Evolutionary conservation across 768 basidiomycete species (phyloP), one percentile per base, ranked within the genome.

Genomic region (Termitomyces sp.): DNA sequence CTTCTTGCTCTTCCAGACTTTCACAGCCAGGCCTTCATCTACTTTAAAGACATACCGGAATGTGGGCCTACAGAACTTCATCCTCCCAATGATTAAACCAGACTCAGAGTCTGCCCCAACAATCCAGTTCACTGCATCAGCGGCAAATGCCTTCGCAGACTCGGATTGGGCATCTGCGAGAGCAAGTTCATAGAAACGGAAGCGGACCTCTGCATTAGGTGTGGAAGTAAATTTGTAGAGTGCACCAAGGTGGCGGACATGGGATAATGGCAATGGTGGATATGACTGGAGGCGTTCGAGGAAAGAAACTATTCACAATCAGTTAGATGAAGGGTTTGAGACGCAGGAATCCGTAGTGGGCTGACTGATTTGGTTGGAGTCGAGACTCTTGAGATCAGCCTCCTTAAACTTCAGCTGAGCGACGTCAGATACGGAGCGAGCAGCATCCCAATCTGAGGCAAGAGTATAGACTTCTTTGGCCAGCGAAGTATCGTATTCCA

Each of bases 1-100:
- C 69, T 83, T 83, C 56, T 79, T 70, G 45, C 68, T 74, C 42
- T 67, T 68, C 71, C 85, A 93, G 36, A 74, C 77, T 37, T 74
- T 65, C 50, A 78, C 70, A 3, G 91, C 88, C 34, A 91, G 72
- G 40, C 68, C 67, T 51, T 70, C 67, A 67, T 92, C 77, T 25
- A 86, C 86, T 60, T 79, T 79, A 36, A 69, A 72, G 20, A 86
- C 81, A 0, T 76, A 83, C 40, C 83, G 74, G 68, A 92, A 86
- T 5, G 84, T 74, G 0, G 89, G 87, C 51, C 91, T 74, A 72
- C 91, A 92, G 76, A 92, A 92, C 70, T 93, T 92, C 91, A 92
- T 92, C 38, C 91, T 79, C 11, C 91, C 91, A 67, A 90, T 88
- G 59, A 93, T 75, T 32, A 83, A 74, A 0, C 83, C 86, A 31